These are phyloP conservation scores for Coemansia sp. DNA, from an alignment of 192 early-diverging fungal species.

Conservation along the genomic window DNA sequence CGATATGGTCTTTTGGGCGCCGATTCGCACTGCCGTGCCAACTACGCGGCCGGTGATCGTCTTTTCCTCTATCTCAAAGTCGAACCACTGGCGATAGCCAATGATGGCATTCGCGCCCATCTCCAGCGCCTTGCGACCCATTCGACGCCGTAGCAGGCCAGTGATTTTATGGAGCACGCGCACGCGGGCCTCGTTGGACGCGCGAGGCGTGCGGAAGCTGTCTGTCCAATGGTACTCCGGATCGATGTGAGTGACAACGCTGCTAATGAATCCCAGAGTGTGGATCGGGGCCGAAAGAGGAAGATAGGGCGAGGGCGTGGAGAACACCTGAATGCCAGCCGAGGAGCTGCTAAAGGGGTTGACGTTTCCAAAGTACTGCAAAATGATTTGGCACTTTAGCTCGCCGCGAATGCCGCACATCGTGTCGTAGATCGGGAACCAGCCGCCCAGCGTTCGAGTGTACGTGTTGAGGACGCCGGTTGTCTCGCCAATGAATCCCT, in stretches of 20 bases:
- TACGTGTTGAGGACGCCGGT: constrained; percentile 21
- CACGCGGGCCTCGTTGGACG: constrained; percentile 77
- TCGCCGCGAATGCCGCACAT: constrained; percentile 76
- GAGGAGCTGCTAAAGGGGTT: constrained; percentile 83
- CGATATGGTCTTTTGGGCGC: constrained; percentile 9
- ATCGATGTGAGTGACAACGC: constrained; percentile 69
- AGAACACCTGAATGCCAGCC: constrained; percentile 69
- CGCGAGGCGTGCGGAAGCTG: constrained; percentile 77
- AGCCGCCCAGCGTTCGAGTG: constrained; percentile 56
- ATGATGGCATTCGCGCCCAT: constrained; percentile 76
- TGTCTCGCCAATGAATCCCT: constrained; percentile 20
- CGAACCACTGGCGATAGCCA: constrained; percentile 75
- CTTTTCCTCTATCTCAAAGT: constrained; percentile 73
- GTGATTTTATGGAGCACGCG: constrained; percentile 69
- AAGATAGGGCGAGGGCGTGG: constrained; percentile 52
- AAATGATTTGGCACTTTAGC: constrained; percentile 67
- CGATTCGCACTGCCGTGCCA: constrained; percentile 73
- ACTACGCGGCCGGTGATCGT: constrained; percentile 75
- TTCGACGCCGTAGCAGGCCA: constrained; percentile 67
- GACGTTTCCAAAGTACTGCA: constrained; percentile 81
- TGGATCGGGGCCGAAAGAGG: constrained; percentile 47
- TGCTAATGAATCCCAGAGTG: constrained; percentile 74
- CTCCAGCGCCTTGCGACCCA: constrained; percentile 77
- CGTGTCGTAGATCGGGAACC: constrained; percentile 84
- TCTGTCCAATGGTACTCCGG: constrained; percentile 87